These are phyloP conservation scores for Pythium aristosporum DNA, from an alignment of 352 stramenopile species.

Conservation along the genomic window DNA sequence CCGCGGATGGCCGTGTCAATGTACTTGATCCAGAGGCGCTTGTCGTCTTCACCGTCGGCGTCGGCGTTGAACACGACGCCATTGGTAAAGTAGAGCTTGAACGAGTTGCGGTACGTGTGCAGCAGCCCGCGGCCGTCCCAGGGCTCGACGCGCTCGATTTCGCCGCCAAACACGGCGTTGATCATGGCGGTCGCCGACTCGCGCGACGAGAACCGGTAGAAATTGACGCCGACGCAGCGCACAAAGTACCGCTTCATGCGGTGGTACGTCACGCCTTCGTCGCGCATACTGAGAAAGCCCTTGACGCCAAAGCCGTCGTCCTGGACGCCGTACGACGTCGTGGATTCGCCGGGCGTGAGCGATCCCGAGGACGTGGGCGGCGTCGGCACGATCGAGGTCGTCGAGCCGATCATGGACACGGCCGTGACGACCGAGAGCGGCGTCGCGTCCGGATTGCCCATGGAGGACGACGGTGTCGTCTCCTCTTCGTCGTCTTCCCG, in stretches of 20 bases:
- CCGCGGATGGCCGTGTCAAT: constrained; percentile 64
- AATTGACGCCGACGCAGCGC: constrained; percentile 76
- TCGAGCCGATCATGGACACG: neutral
- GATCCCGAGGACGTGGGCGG: constrained; percentile 20
- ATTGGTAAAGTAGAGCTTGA: constrained; percentile 79
- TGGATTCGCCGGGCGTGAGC: constrained; percentile 15
- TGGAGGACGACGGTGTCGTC: too few relatives aligned
- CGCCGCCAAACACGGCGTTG: constrained; percentile 61
- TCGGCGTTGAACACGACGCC: constrained; percentile 78
- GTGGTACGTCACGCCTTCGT: constrained; percentile 82
- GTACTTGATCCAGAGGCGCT: constrained; percentile 74
- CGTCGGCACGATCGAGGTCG: constrained; percentile 1
- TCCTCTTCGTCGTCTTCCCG: neutral
- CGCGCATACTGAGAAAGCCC: constrained; percentile 76
- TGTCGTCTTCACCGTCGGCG: constrained; percentile 79
- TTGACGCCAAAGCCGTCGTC: constrained; percentile 70
- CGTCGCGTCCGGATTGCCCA: neutral
- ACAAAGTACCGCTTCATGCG: constrained; percentile 87
- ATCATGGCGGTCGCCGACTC: constrained; percentile 59
- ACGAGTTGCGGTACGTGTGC: constrained; percentile 83
- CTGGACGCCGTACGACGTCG: constrained; percentile 36
- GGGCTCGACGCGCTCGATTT: constrained; percentile 73
- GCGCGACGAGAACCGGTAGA: constrained; percentile 68
- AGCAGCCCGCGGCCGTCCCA: constrained; percentile 85
- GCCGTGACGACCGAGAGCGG: constrained; percentile 19